These are phyloP conservation scores for Candida nonsorbophila DNA, from an alignment of 805 yeast species.

Conservation along the genomic window DNA sequence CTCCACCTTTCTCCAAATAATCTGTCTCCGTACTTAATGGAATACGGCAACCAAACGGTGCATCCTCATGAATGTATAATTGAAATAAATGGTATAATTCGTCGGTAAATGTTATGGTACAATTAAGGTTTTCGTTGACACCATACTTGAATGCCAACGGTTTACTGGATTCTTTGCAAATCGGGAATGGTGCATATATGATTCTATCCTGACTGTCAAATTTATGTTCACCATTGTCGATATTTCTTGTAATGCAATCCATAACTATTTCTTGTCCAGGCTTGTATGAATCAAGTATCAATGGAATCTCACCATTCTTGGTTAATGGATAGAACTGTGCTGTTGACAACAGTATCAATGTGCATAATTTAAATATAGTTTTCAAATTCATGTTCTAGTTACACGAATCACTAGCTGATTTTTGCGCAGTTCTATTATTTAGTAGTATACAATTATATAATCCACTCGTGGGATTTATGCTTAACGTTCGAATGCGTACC, in stretches of 20 bases:
- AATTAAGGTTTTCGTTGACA: constrained; percentile 45
- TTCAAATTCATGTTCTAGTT: no score
- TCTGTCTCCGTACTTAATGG: constrained; percentile 44
- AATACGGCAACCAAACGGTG: constrained; percentile 64
- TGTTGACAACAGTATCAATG: constrained; percentile 6
- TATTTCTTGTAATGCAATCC: constrained; percentile 62
- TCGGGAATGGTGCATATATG: constrained; percentile 53
- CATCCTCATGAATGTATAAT: constrained; percentile 71
- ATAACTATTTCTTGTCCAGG: constrained; percentile 41
- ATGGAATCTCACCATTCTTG: constrained; percentile 32
- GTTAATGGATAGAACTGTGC: constrained; percentile 34
- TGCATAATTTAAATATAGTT: no score
- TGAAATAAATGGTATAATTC: constrained; percentile 69
- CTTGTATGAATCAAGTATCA: constrained; percentile 28
- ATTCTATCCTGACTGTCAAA: constrained; percentile 59
- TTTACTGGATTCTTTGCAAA: constrained; percentile 58
- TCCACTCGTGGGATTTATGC: no score
- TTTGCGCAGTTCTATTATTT: no score
- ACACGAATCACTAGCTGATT: no score
- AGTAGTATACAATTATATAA: no score
- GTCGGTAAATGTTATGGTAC: constrained; percentile 60
- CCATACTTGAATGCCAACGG: constrained; percentile 56
- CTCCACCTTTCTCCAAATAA: constrained; percentile 38
- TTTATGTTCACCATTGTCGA: constrained; percentile 72
- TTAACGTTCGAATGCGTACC: no score